A percentile compares a stretch with the other conserved stretches of the same genome.
These are phyloP conservation scores for Cryoendolithus antarcticus DNA, from an alignment of 2,329 filamentous ascomycete species.

Conservation along the genomic window DNA sequence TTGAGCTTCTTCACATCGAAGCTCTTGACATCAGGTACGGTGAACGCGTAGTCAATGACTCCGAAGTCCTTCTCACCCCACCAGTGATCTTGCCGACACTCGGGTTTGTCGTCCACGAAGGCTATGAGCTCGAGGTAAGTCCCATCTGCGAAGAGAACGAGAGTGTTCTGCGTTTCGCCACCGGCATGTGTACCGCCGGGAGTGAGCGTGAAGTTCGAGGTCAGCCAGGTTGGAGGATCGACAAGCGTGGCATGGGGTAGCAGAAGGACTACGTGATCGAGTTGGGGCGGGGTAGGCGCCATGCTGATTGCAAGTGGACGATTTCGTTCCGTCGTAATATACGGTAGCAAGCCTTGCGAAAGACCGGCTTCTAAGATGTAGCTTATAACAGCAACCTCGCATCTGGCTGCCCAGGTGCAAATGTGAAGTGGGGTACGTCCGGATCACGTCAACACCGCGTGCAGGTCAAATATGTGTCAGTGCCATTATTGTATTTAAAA, in stretches of 20 bases:
- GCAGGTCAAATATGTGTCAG: no score
- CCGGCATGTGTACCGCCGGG: conserved; percentile 52
- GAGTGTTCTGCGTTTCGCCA: conserved; percentile 47
- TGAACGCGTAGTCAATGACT: conserved; percentile 51
- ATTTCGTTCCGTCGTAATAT: no score
- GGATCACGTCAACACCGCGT: no score
- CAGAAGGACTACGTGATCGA: conserved; percentile 56
- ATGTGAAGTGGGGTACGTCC: no score
- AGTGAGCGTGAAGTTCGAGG: conserved; percentile 43
- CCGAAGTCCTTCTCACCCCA: conserved; percentile 44
- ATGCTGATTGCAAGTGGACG: no score
- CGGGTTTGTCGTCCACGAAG: conserved; percentile 38
- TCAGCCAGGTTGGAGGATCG: conserved; percentile 39
- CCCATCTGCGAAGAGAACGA: conserved; percentile 51
- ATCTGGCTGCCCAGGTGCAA: no score
- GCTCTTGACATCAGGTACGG: conserved; percentile 14
- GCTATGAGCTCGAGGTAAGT: conserved; percentile 56
- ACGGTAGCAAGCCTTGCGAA: no score
- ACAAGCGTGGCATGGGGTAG: conserved; percentile 40
- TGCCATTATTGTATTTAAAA: conserved; percentile 27
- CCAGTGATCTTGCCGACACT: conserved; percentile 37
- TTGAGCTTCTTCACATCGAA: conserved; percentile 13
- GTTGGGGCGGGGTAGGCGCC: conserved; percentile 11
- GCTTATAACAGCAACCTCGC: no score
- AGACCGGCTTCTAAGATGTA: no score